Percentiles rank a stretch among this genome's conserved stretches.
Evolutionary conservation across 2,329 filamentous ascomycete genomes (phyloP).

Genomic region (Ascochyta rabiei): DNA sequence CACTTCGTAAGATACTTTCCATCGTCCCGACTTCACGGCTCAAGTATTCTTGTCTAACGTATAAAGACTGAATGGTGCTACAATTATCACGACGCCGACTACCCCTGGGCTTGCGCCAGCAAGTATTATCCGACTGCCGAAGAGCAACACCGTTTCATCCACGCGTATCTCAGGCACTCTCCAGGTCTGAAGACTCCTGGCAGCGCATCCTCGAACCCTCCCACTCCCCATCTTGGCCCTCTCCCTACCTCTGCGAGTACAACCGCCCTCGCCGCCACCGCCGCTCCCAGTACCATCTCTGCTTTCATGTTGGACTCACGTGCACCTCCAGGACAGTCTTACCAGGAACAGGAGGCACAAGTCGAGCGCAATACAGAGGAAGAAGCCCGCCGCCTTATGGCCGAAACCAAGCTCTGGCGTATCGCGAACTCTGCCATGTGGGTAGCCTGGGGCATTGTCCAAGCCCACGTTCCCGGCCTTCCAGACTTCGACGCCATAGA

Average conservation of each 20-base stretch:
- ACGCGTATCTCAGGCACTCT: conserved; percentile 83
- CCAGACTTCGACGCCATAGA: conserved; percentile 54
- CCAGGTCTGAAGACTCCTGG: conserved; percentile 66
- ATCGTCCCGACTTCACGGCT: not conserved
- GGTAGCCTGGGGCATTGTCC: conserved; percentile 96
- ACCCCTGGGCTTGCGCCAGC: conserved; percentile 71
- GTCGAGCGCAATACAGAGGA: conserved; percentile 64
- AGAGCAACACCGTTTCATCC: conserved; percentile 84
- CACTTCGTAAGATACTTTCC: conserved; percentile 71
- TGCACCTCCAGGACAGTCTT: conserved; percentile 44
- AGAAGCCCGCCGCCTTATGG: conserved; percentile 72
- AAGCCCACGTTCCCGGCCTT: conserved; percentile 83
- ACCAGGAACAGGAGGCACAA: conserved; percentile 58
- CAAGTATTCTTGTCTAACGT: not conserved
- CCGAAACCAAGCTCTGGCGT: conserved; percentile 84
- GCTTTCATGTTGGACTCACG: conserved; percentile 78
- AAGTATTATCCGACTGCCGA: conserved; percentile 75
- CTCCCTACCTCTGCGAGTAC: conserved; percentile 42
- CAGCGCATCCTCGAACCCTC: conserved; percentile 58
- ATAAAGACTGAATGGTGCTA: conserved; percentile 87
- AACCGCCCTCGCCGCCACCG: conserved; percentile 41
- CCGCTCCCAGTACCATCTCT: conserved; percentile 51
- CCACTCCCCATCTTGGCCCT: conserved; percentile 37
- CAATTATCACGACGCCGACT: conserved; percentile 82
- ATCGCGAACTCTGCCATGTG: conserved; percentile 86